Conservation (phyloP, 305 asterid species). For the Ilex paraguariensis region DNA sequence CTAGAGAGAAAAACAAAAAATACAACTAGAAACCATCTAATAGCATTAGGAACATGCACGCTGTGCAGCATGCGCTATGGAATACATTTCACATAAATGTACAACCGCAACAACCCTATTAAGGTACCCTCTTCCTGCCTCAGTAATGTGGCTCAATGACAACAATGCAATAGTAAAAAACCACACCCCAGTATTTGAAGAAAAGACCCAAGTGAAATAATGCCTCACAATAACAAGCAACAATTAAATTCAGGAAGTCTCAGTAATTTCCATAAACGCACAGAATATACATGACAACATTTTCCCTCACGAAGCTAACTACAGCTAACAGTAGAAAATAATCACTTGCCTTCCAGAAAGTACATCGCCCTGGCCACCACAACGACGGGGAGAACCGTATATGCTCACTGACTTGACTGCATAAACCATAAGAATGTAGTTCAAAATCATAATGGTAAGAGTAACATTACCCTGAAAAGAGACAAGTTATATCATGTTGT, state of each 20-base stretch:
- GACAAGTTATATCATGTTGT: neutral
- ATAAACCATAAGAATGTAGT: conserved; percentile 12
- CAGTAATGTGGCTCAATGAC: neutral
- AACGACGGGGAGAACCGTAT: conserved; percentile 92
- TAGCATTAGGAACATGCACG: too few species aligned
- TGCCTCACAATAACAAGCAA: neutral
- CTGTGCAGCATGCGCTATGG: too few species aligned
- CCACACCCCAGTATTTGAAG: neutral
- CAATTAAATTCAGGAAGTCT: neutral
- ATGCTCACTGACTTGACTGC: conserved; percentile 61
- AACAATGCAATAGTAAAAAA: neutral
- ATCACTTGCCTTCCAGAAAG: conserved; percentile 78
- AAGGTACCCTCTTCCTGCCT: too few species aligned
- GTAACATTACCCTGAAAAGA: too few species aligned
- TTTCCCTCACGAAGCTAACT: too few species aligned
- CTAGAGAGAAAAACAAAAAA: too few species aligned
- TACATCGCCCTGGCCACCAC: conserved; percentile 99
- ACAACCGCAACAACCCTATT: too few species aligned
- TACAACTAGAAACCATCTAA: too few species aligned
- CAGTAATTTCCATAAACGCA: neutral
- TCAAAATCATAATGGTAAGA: neutral
- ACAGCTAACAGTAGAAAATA: neutral
- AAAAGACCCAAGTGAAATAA: neutral
- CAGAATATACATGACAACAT: neutral
- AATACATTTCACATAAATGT: too few species aligned